Percentiles rank a stretch among this genome's conserved stretches.
phyloP scores from a whole-genome alignment of 306 rosid genomes.

The Hippophae rhamnoides region DNA sequence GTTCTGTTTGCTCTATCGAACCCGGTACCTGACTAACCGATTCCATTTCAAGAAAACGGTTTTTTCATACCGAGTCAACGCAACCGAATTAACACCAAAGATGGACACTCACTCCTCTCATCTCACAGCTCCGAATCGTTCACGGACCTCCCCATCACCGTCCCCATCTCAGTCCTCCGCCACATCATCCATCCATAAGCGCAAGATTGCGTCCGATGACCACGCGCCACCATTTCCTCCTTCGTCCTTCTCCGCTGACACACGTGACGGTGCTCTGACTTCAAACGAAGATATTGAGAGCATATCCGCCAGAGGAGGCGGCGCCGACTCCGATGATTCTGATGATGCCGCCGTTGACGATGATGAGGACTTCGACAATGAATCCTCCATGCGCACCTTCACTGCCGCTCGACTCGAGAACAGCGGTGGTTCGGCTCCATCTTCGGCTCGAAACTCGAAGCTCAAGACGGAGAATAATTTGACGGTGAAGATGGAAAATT shows the following conservation, averaged over 20 bases:
- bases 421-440: constrained; percentile 23
- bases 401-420: constrained; percentile 68
- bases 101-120: constrained; percentile 75
- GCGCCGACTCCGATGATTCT: constrained; percentile 68
- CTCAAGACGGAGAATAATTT: constrained; percentile 47
- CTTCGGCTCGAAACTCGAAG: constrained; percentile 53
- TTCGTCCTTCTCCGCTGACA: constrained; percentile 85
- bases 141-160: constrained; percentile 84
- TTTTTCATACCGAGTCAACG: neutral
- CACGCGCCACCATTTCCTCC: constrained; percentile 90
- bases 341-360: constrained; percentile 61
- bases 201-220: constrained; percentile 67
- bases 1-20: too few species aligned
- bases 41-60: too few species aligned
- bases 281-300: constrained; percentile 93
- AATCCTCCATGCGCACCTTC: constrained; percentile 82
- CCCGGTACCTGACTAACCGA: too few species aligned
- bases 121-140: constrained; percentile 70
- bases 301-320: constrained; percentile 82
- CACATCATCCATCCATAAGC: constrained; percentile 84
- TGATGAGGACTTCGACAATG: constrained; percentile 63
- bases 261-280: constrained; percentile 84
- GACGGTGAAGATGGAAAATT: constrained; percentile 52
- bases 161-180: constrained; percentile 97
- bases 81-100: neutral